Base-by-base conservation (phyloP, 2,329 filamentous ascomycete species). In the Exophiala sp. region DNA sequence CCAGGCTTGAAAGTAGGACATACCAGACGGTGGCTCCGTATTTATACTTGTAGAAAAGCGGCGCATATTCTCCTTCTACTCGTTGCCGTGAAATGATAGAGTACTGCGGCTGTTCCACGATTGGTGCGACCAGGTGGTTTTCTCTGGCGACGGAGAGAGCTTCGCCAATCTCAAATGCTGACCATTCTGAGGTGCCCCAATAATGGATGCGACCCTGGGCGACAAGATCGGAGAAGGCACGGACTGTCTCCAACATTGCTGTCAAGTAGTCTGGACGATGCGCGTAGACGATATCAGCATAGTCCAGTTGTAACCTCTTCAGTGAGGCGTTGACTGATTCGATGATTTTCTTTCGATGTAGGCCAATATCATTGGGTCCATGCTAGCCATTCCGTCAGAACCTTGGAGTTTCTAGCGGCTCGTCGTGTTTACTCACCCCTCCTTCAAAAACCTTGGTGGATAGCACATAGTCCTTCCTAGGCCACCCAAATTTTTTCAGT, bases 221-320 rank as follows among this genome's bases (percentile, higher is more conserved):
- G 66, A 89, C 87, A 36, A 88, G 71, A 68, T 86, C 75, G 73
- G 87, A 87, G 73, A 89, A 88, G 40, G 84, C 84, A 39, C 84
- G 80, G 38, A 88, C 84, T 0, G 78, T 84, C 73, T 88, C 85
- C 68, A 87, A 83, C 71, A 88, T 87, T 1, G 85, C 85, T n/a
- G n/a, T n/a, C n/a, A n/a, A n/a, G n/a, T n/a, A n/a, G n/a, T n/a
- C n/a, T n/a, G n/a, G n/a, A n/a, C n/a, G n/a, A 71, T 88, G 85
- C 11, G 85, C 84, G 66, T 85, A 87, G 62, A 88, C 75, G 46
- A 88, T 73, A 65, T 88, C 86, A 29, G 89, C 84, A 65, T 89
- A 89, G 21, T 80, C 78, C 51, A 82, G 78, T 61, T 85, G 74
- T 50, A 88, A 73, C 20, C 85, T 78, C 62, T 81, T 71, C 33